Conservation (phyloP, 2,329 filamentous ascomycete species). For the Sporothrix sp. region DNA sequence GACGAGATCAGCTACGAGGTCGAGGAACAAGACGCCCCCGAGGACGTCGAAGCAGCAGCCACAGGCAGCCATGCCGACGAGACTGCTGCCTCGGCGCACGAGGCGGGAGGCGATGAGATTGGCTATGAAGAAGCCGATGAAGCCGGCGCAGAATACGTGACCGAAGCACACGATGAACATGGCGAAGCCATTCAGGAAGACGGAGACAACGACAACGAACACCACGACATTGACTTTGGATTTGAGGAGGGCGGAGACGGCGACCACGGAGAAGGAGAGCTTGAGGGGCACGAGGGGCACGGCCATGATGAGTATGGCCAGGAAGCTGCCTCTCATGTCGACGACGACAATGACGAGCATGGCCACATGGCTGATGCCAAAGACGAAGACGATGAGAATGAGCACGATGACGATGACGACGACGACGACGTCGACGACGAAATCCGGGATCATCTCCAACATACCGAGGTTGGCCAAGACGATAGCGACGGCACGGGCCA, state of each 20-base stretch:
- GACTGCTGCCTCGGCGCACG: slow-evolving; percentile 14
- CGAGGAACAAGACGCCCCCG: slow-evolving; percentile 3
- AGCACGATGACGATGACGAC: slow-evolving; percentile 15
- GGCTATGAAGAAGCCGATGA: slow-evolving; percentile 27
- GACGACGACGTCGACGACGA: slow-evolving; percentile 8
- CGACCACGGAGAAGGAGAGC: slow-evolving; percentile 6
- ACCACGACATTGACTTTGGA: slow-evolving; percentile 12
- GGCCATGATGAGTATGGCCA: background rate
- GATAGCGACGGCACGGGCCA: slow-evolving; percentile 4
- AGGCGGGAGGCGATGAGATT: slow-evolving; percentile 26
- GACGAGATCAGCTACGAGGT: slow-evolving; percentile 18
- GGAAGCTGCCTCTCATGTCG: background rate
- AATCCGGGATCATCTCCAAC: background rate
- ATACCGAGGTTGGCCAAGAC: background rate
- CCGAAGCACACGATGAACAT: slow-evolving; percentile 8
- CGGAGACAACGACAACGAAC: background rate
- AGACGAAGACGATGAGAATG: slow-evolving; percentile 4
- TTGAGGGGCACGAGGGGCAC: slow-evolving; percentile 4
- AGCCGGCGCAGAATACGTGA: background rate
- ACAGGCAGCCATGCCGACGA: slow-evolving; percentile 4
- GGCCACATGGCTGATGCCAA: background rate
- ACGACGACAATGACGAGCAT: background rate
- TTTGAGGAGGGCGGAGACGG: slow-evolving; percentile 8
- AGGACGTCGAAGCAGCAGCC: too few relatives aligned
- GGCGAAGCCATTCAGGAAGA: background rate